Evolutionary conservation across 2,329 filamentous ascomycete species (phyloP).

Genomic region (Esteya vermicola): DNA sequence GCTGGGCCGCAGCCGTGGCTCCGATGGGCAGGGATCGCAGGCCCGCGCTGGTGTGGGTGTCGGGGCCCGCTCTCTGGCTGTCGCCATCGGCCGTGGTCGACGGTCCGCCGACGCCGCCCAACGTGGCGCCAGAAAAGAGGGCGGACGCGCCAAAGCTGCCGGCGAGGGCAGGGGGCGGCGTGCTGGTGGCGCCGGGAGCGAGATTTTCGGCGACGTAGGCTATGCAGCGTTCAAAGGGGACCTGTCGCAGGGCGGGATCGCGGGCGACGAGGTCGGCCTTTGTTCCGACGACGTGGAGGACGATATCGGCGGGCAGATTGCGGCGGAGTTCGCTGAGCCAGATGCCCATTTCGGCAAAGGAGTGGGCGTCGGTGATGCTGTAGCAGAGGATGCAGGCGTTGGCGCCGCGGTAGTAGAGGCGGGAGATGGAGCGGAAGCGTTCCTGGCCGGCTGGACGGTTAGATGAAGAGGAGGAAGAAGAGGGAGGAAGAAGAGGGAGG

Average conservation of each 20-base stretch:
- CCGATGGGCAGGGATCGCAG: background rate
- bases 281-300: constrained; percentile 90
- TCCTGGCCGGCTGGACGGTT: constrained; percentile 62
- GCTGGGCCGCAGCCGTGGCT: constrained; percentile 8
- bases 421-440: constrained; percentile 84
- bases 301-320: constrained; percentile 62
- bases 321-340: constrained; percentile 78
- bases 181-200: constrained; percentile 52
- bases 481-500: background rate
- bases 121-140: background rate
- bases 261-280: constrained; percentile 82
- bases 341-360: constrained; percentile 81
- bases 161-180: constrained; percentile 45
- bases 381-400: constrained; percentile 92
- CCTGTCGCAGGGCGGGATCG: constrained; percentile 64
- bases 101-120: too few relatives aligned
- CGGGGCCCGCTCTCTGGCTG: background rate
- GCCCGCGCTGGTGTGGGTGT: background rate
- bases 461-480: background rate
- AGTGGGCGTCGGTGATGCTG: constrained; percentile 74
- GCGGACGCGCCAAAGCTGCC: background rate
- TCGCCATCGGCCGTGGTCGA: background rate
- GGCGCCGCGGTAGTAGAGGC: constrained; percentile 90
- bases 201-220: constrained; percentile 90
- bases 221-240: constrained; percentile 91